Conservation (phyloP, 2,329 filamentous ascomycete genomes). For the Cladophialophora bantiana region DNA sequence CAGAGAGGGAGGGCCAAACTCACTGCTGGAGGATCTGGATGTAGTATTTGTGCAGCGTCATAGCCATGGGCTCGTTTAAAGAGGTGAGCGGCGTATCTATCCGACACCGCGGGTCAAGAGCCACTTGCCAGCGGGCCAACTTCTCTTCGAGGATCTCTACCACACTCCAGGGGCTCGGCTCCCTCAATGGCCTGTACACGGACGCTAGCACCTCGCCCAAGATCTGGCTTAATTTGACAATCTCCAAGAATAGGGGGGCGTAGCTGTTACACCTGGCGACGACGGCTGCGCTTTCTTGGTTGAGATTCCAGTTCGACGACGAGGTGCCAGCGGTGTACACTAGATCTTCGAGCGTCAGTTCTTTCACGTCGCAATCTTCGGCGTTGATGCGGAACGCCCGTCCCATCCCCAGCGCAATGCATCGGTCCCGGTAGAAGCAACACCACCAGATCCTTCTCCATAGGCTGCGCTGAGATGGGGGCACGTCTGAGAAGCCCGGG, state of each 20-base stretch:
- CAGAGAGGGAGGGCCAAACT: neutral
- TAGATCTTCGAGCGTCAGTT: slow-evolving; percentile 22
- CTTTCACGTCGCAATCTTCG: slow-evolving; percentile 27
- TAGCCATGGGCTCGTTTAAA: slow-evolving; percentile 11
- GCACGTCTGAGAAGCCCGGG: slow-evolving; percentile 35
- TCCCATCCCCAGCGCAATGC: slow-evolving; percentile 50
- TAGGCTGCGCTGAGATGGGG: slow-evolving; percentile 40
- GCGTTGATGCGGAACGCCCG: slow-evolving; percentile 37
- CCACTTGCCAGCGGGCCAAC: slow-evolving; percentile 16
- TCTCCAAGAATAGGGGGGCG: slow-evolving; percentile 22
- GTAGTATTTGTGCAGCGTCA: slow-evolving; percentile 23
- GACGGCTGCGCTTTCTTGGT: slow-evolving; percentile 4
- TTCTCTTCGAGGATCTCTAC: slow-evolving; percentile 7
- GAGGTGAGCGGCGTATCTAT: slow-evolving; percentile 1
- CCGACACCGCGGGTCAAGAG: slow-evolving; percentile 17
- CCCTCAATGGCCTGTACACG: slow-evolving; percentile 6
- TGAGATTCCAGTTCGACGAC: neutral
- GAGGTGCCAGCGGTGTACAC: neutral
- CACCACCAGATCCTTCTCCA: slow-evolving; percentile 54
- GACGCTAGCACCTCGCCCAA: slow-evolving; percentile 17
- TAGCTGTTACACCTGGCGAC: slow-evolving; percentile 15
- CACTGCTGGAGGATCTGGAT: slow-evolving; percentile 25
- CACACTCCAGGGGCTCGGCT: slow-evolving; percentile 7
- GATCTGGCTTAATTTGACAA: slow-evolving; percentile 13
- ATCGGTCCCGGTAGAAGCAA: slow-evolving; percentile 51